Evolutionary conservation across 345 rosid species (phyloP), one percentile per base, ranked within the genome.

Genomic region (Syzygium grande): DNA sequence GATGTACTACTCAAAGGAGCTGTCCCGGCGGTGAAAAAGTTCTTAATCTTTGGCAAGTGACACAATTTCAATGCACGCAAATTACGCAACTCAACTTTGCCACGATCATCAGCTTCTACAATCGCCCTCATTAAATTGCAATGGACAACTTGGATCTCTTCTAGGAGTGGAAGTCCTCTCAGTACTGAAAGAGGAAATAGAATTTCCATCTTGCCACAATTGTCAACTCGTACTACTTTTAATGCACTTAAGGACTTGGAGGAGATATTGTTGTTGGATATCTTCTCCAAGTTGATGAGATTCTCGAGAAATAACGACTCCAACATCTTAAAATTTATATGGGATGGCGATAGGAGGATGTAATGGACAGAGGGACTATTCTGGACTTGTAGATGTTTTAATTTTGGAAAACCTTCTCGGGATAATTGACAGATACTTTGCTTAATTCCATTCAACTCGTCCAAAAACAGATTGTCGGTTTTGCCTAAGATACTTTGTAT

Each of bases 311-410:
- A 16, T 15, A 63, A 13, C 1, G 38, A 29, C 41, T 29, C 78
- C 41, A 65, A 7, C 1, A 2, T 3, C 78, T 65, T 15, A 65
- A 65, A 65, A 65, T 16, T 0, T 6, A 0, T 8, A 65, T 6
- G 34, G 34, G 41, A 29, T 29, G 41, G 4, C 1, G 22, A 29
- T 15, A 3, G 22, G 21, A 65, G 78, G 21, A 65, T 65, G 41
- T 29, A 29, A 65, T 8, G 41, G 41, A 65, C 0, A 0, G 22
- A 65, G 22, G 78, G 22, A 29, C 5, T 7, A 29, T 0, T 1
- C 1, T 0, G 0, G 11, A 65, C 1, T 0, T 0, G 0, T 65
- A 15, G 19, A 65, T 7, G 41, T 5, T 63, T 63, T 63, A 63
- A 63, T 63, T 15, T 0, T 65, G 5, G 41, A 65, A 29, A 7